Base-by-base conservation (phyloP, 768 basidiomycete genomes). In the Russula vinacea region DNA sequence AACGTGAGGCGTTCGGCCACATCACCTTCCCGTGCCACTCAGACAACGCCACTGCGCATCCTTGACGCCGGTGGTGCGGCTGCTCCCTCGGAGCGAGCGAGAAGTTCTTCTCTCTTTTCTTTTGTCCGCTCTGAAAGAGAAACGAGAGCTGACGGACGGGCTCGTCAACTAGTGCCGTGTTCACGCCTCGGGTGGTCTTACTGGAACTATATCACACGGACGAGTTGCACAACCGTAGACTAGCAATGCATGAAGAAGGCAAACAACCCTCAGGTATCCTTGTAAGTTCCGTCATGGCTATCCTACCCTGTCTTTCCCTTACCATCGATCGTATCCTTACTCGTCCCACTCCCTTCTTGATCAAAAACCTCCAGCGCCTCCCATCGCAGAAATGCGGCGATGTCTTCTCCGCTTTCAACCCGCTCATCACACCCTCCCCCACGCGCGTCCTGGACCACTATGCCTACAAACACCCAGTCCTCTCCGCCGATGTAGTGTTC, bases 121-220 rank as follows among this genome's bases (percentile, higher is more conserved):
- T 29, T 29, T 5, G 29, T 5, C 29, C 5, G 29, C 29, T 29
- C 29, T 2, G 2, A 29, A 29, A 29, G 29, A 29, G 29, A 29
- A 29, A 29, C 5, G 29, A 2, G 5, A 37, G 45, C 57, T 58
- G 33, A 58, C 33, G 7, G 33, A 33, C 37, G 7, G 22, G 32
- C 24, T n/a, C 56, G 13, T 13, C 29, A 89, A 86, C 71, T 91
- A 16, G 89, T 91, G 88, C 90, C 89, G 0, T 77, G 76, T 62
- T 76, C 76, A 55, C 75, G 81, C n/a, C 65, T 75, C 13, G 87
- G 87, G 0, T 91, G 88, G 86, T 86, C 87, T 0, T 86, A 86
- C 67, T 91, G 89, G 89, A 91, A 90, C 72, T 90, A 88, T 71
- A 73, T 90, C 22, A 85, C 87, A 0, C 76, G 73, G 40, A 83